These are phyloP conservation scores for Dioszegia crocea DNA, from an alignment of 768 basidiomycete species.

Conservation along the genomic window DNA sequence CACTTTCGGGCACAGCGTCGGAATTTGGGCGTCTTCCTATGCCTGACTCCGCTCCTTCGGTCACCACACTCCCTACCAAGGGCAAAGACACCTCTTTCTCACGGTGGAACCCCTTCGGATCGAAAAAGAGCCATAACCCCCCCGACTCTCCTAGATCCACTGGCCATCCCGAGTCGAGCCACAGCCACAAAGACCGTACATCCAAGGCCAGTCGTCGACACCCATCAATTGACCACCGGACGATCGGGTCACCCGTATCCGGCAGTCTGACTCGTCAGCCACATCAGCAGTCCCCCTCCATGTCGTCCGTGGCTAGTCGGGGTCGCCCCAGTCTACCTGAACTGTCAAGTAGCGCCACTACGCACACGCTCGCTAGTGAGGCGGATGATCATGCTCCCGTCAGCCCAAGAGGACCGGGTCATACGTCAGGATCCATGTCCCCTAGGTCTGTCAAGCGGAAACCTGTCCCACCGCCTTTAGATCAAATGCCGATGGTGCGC, in stretches of 20 bases:
- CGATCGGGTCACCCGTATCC: constrained; percentile 1
- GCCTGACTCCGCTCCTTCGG: no score
- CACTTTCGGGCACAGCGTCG: not conserved
- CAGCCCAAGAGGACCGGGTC: no score
- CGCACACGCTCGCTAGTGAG: not conserved
- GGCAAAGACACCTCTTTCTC: not conserved
- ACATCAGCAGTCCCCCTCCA: not conserved
- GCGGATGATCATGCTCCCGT: not conserved
- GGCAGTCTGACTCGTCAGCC: not conserved
- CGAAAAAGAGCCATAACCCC: not conserved
- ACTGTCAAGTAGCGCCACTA: constrained; percentile 3
- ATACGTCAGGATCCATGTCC: not conserved
- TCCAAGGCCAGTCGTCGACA: not conserved
- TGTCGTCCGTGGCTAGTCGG: not conserved
- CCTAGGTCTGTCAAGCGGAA: constrained; percentile 22
- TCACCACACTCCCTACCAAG: not conserved
- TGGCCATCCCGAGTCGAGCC: no score
- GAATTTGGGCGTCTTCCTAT: not conserved
- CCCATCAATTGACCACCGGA: not conserved
- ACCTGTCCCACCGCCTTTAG: constrained; percentile 28
- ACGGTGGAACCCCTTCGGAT: constrained; percentile 6
- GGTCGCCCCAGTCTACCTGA: not conserved
- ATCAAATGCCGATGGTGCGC: not conserved
- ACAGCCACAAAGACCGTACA: not conserved
- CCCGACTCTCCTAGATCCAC: not conserved